Conservation (phyloP, 1,139 yeast species). For the Zygoascus meyerae region DNA sequence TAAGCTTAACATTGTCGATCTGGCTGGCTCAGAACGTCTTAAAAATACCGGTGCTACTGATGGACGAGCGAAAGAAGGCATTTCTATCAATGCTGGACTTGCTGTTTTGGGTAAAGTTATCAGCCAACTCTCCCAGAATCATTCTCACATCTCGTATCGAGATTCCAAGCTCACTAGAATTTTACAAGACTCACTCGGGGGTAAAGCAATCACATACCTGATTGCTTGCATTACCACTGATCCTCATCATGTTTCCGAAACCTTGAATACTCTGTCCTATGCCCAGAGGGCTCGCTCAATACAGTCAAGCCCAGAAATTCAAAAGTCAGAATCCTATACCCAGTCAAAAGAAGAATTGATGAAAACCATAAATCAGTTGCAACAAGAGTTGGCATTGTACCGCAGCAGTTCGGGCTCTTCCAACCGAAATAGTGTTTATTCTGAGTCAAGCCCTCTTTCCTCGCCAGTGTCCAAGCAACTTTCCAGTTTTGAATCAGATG, state of each 20-base stretch:
- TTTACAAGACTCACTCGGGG: slow-evolving; percentile 76
- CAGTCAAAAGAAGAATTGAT: slow-evolving; percentile 21
- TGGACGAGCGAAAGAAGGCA: slow-evolving; percentile 53
- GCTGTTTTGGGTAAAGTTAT: slow-evolving; percentile 79
- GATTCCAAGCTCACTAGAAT: slow-evolving; percentile 75
- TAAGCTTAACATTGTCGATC: slow-evolving; percentile 68
- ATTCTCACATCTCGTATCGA: slow-evolving; percentile 67
- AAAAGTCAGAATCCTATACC: slow-evolving; percentile 9
- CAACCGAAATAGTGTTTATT: neutral
- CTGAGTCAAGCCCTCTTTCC: slow-evolving; percentile 5
- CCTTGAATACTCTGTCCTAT: slow-evolving; percentile 72
- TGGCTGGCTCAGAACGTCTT: slow-evolving; percentile 83
- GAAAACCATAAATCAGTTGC: slow-evolving; percentile 19
- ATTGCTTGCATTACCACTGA: slow-evolving; percentile 71
- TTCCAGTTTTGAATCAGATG: slow-evolving; percentile 5
- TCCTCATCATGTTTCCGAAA: slow-evolving; percentile 54
- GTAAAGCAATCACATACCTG: slow-evolving; percentile 69
- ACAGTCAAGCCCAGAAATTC: slow-evolving; percentile 26
- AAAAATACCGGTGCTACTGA: slow-evolving; percentile 60
- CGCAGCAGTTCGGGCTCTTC: slow-evolving; percentile 7
- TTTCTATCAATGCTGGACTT: slow-evolving; percentile 67
- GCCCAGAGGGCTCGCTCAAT: slow-evolving; percentile 54
- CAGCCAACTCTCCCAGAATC: slow-evolving; percentile 51
- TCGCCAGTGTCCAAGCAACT: slow-evolving; percentile 1
- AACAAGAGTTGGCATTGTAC: slow-evolving; percentile 22